A percentile compares a stretch with the other conserved stretches of the same genome.
phyloP scores from a whole-genome alignment of 495 filamentous ascomycete genomes.

The Penicillium odoratum region DNA sequence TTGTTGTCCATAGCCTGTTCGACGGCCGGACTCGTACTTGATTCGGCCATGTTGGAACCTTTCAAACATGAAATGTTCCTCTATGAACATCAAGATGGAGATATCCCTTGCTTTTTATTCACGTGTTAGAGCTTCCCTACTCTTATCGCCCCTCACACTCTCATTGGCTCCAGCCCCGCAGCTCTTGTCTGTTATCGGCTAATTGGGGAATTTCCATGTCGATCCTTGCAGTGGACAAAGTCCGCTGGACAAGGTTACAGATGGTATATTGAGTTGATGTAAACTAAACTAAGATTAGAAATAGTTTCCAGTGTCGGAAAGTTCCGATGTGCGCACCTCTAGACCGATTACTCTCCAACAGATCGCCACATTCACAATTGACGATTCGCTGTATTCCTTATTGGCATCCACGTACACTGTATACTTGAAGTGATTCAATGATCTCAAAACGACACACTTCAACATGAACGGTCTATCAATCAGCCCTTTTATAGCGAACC shows the following conservation, averaged over 20 bases:
- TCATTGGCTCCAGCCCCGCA: conserved; percentile 13
- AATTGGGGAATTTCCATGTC: neutral
- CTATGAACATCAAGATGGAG: neutral
- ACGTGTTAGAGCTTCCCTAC: neutral
- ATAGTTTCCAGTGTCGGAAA: neutral
- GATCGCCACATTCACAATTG: neutral
- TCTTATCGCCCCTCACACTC: conserved; percentile 24
- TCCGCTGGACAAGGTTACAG: neutral
- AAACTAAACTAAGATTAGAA: neutral
- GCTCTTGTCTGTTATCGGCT: conserved; percentile 12
- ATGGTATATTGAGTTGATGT: neutral
- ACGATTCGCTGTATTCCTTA: neutral
- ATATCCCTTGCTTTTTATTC: conserved; percentile 6
- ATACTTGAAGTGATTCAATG: neutral
- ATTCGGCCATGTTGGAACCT: conserved; percentile 7
- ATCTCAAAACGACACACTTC: neutral
- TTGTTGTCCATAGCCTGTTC: conserved; percentile 15
- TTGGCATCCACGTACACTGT: neutral
- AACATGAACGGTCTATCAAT: conserved; percentile 35
- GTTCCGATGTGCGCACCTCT: neutral
- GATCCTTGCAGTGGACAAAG: neutral
- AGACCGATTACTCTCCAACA: neutral
- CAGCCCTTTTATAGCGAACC: conserved; percentile 28
- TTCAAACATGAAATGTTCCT: neutral
- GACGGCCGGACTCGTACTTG: conserved; percentile 2